phyloP scores from a whole-genome alignment of 2,329 filamentous ascomycete genomes.

The Phialophora chinensis region DNA sequence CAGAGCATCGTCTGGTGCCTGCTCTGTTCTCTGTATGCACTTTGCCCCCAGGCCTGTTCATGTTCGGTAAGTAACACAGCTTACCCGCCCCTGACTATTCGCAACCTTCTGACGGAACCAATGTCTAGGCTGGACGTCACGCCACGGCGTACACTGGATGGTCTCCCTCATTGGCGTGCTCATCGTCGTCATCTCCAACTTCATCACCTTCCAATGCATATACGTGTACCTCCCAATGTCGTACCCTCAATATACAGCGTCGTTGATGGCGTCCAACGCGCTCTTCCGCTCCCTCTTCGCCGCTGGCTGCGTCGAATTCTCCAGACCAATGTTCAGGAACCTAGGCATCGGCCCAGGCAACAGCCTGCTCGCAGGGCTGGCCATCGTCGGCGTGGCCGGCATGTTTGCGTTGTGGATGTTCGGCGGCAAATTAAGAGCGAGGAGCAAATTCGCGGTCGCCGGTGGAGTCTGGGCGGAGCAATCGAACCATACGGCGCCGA shows the following conservation, averaged over 20 bases:
- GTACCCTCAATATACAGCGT: constrained; percentile 36
- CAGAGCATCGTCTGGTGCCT: constrained; percentile 59
- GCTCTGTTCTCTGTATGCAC: constrained; percentile 58
- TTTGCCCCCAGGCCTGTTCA: constrained; percentile 63
- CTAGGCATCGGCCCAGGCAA: constrained; percentile 43
- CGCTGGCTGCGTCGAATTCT: constrained; percentile 45
- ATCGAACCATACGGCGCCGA: not conserved
- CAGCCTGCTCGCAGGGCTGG: constrained; percentile 46
- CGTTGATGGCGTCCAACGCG: constrained; percentile 38
- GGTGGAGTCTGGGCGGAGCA: not conserved
- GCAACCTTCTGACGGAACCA: not conserved
- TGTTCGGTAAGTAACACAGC: constrained; percentile 47
- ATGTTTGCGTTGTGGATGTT: constrained; percentile 65
- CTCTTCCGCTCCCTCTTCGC: constrained; percentile 42
- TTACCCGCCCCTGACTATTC: constrained; percentile 41
- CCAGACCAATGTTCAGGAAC: constrained; percentile 43
- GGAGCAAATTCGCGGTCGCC: constrained; percentile 61
- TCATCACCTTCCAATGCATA: constrained; percentile 37
- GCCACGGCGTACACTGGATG: constrained; percentile 46
- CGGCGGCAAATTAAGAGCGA: constrained; percentile 60
- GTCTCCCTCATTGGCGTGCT: constrained; percentile 48
- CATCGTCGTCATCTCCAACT: constrained; percentile 44
- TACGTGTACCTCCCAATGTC: constrained; percentile 36
- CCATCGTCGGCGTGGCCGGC: constrained; percentile 53
- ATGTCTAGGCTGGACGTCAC: constrained; percentile 37